Percentiles rank a stretch among this genome's conserved stretches.
Conservation (phyloP, 1,284 basidiomycete species). For the Ceratobasidium sp. region DNA sequence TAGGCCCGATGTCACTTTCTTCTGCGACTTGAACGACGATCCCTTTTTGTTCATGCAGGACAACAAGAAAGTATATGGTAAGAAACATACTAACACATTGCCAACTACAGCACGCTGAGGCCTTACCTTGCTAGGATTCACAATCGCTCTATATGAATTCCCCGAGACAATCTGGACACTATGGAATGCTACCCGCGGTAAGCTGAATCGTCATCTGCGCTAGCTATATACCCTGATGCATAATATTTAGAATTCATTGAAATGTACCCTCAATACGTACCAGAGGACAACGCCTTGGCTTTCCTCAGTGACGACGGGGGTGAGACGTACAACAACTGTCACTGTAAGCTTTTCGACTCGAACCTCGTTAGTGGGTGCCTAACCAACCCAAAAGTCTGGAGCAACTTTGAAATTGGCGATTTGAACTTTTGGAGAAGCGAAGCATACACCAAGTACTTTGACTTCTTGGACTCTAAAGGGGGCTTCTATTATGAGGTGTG, state of each 20-base stretch:
- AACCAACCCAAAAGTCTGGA: constrained; percentile 49
- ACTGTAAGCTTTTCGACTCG: constrained; percentile 57
- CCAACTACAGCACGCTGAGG: not conserved
- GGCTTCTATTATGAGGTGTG: constrained; percentile 56
- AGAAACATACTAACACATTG: constrained; percentile 14
- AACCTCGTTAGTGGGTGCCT: not conserved
- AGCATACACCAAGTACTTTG: constrained; percentile 60
- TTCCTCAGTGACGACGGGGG: constrained; percentile 74
- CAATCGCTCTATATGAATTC: constrained; percentile 79
- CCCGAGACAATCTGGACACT: constrained; percentile 74
- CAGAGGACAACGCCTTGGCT: constrained; percentile 68
- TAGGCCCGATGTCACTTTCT: constrained; percentile 73
- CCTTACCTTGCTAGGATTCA: constrained; percentile 59
- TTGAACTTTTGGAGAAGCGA: constrained; percentile 56
- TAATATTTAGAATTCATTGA: constrained; percentile 62
- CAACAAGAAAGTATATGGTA: constrained; percentile 71
- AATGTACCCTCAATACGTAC: constrained; percentile 66
- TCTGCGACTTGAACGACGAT: constrained; percentile 75
- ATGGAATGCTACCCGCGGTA: constrained; percentile 67
- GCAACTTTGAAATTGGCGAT: constrained; percentile 58
- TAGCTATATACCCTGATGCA: not conserved
- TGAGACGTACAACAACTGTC: constrained; percentile 72
- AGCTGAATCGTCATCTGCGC: constrained; percentile 37
- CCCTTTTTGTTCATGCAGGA: constrained; percentile 80
- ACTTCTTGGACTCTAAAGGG: constrained; percentile 58